A percentile compares a stretch with the other conserved stretches of the same genome.
phyloP scores from a whole-genome alignment of 768 basidiomycete genomes.

The Mycena vitilis region DNA sequence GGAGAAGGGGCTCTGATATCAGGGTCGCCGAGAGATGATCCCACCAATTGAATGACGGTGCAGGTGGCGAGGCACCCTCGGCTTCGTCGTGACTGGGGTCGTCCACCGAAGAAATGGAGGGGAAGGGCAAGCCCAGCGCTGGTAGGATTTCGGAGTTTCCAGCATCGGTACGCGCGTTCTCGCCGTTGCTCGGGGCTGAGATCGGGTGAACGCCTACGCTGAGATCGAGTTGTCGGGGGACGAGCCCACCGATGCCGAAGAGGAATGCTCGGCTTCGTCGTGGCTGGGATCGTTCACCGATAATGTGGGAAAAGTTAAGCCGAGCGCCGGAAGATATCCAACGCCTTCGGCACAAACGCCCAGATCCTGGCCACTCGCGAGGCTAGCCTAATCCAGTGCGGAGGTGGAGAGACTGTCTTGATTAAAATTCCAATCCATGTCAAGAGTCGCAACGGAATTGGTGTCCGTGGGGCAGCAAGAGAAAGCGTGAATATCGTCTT shows the following conservation, averaged over 20 bases:
- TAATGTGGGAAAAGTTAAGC: neutral
- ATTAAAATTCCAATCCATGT: conserved; percentile 22
- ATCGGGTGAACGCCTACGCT: neutral
- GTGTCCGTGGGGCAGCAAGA: neutral
- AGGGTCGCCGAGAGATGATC: conserved; percentile 3
- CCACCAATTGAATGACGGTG: neutral
- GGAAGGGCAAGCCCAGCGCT: neutral
- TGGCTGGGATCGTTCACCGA: neutral
- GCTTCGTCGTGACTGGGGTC: neutral
- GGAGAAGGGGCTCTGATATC: conserved; percentile 2
- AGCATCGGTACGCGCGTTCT: no score
- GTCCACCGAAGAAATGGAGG: neutral
- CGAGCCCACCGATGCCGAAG: neutral
- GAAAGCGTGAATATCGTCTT: conserved; percentile 5
- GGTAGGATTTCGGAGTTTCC: neutral
- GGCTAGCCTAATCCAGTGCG: no score
- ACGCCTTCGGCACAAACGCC: no score
- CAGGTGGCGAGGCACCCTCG: neutral
- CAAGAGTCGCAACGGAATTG: neutral
- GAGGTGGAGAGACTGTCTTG: neutral
- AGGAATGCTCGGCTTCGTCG: neutral
- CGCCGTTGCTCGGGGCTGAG: no score
- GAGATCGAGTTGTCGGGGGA: conserved; percentile 1
- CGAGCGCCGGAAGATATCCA: neutral
- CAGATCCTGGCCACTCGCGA: no score